Evolutionary conservation across 2,329 filamentous ascomycete genomes (phyloP), one percentile per base, ranked within the genome.

Genomic region (Emmonsiellopsis sp.): DNA sequence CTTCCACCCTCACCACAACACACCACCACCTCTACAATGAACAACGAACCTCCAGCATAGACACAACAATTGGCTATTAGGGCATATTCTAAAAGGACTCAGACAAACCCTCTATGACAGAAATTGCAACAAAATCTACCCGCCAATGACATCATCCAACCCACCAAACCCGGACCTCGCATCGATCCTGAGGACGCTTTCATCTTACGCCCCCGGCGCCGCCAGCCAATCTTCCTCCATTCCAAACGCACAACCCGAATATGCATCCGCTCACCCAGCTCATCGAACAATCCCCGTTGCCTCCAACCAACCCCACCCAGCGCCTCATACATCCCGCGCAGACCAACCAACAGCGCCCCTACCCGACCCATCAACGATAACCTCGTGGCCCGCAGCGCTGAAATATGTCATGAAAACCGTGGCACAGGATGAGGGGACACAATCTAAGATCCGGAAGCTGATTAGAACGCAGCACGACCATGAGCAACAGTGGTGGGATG

Each of bases 381-480:
- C 71, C 11, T 73, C 77, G 39, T 80, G 77, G 77, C 70, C 75
- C 11, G 64, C 72, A 8, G 78, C 76, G 6, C 62, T 80, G 34
- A 70, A 71, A 58, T 74, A 77, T 64, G 72, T 80, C 21, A 79
- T 77, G 70, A 72, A 70, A 50, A 71, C 71, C 3, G 69, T 79
- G 17, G 66, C 69, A 0, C 70, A 70, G 42, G 73, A 76, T 55
- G 73, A 77, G 53, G 64, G 66, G 34, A 65, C 72, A 1, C 65
- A 76, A 42, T 64, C 67, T 13, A 71, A 73, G 9, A 74, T 81
- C 57, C 71, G 72, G 17, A 65, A 82, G 68, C 73, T 87, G 66
- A 85, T 86, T 55, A 74, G 75, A 52, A 76, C 81, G 42, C 83
- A 87, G 64, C 77, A 82, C 60, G 74, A 76, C 42, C 78, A 86